These are phyloP conservation scores for Sesbania bispinosa DNA, from an alignment of 306 rosid genomes.

Conservation along the genomic window DNA sequence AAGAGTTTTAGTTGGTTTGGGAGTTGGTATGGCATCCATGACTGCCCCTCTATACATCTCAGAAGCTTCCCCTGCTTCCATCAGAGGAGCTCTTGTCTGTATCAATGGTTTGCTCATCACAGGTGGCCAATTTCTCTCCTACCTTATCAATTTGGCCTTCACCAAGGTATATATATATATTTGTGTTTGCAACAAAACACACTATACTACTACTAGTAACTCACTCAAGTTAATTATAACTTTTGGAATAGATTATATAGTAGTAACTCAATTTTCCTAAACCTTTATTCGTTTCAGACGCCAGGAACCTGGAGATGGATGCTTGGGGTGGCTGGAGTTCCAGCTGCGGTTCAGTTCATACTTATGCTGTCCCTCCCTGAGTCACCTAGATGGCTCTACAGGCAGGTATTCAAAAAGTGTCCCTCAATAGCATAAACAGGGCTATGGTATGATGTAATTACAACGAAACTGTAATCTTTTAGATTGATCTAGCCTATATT, in stretches of 20 bases:
- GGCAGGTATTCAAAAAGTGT: not conserved
- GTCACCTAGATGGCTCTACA: constrained; percentile 27
- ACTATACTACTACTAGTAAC: too few species aligned
- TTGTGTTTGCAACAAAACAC: too few species aligned
- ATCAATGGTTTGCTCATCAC: constrained; percentile 22
- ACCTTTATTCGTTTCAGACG: constrained; percentile 15
- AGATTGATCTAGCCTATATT: not conserved
- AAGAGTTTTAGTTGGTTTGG: constrained; percentile 34
- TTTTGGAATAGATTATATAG: too few species aligned
- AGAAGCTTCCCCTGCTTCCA: constrained; percentile 60
- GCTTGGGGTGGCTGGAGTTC: constrained; percentile 29
- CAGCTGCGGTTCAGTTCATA: not conserved
- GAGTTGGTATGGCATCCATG: constrained; percentile 73
- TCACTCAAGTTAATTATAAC: too few species aligned
- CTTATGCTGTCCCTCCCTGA: constrained; percentile 25
- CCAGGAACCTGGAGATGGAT: constrained; percentile 31
- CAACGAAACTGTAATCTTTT: not conserved
- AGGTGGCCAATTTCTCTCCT: constrained; percentile 30
- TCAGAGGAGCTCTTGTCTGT: constrained; percentile 24
- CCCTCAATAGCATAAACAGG: not conserved
- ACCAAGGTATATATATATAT: too few species aligned
- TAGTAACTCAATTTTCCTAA: not conserved
- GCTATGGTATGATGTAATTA: not conserved
- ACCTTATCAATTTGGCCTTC: constrained; percentile 69
- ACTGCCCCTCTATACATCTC: constrained; percentile 81